phyloP scores from a whole-genome alignment of 495 filamentous ascomycete genomes.

The Niebla homalea region DNA sequence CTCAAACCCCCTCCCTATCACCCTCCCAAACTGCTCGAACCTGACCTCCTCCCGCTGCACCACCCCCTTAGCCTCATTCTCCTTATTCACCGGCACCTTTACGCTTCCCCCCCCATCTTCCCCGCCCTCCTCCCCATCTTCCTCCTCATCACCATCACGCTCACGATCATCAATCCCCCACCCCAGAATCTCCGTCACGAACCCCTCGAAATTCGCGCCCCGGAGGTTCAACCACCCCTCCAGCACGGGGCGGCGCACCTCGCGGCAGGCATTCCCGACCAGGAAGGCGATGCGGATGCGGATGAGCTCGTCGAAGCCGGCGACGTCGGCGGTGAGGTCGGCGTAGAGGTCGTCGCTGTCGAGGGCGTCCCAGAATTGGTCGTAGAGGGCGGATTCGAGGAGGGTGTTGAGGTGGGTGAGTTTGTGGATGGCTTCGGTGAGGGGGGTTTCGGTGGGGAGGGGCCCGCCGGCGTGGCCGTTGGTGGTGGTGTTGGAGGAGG shows the following conservation, averaged over 20 bases:
- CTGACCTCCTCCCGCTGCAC: constrained; percentile 93
- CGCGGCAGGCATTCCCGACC: constrained; percentile 75
- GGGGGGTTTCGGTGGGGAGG: constrained; percentile 61
- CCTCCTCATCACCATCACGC: constrained; percentile 25
- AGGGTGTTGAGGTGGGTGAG: constrained; percentile 70
- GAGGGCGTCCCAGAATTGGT: constrained; percentile 82
- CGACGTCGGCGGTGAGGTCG: constrained; percentile 84
- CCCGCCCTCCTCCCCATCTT: constrained; percentile 31
- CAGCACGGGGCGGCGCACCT: constrained; percentile 60
- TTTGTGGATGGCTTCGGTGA: constrained; percentile 81
- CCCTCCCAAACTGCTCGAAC: constrained; percentile 74
- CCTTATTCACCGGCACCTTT: constrained; percentile 78
- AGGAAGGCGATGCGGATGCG: constrained; percentile 81
- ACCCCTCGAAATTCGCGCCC: constrained; percentile 60
- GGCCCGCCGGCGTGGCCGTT: constrained; percentile 34
- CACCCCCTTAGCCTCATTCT: constrained; percentile 96
- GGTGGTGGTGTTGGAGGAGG: constrained; percentile 41
- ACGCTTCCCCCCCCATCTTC: too few species aligned
- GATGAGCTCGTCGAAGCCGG: constrained; percentile 94
- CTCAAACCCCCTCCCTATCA: constrained; percentile 82
- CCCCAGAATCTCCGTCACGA: constrained; percentile 69
- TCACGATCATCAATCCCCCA: constrained; percentile 62
- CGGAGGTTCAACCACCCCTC: constrained; percentile 79
- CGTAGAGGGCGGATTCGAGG: constrained; percentile 76
- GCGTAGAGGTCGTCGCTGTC: constrained; percentile 94